A percentile compares a stretch with the other conserved stretches of the same genome.
Evolutionary conservation across 306 rosid species (phyloP).

Genomic region (Begonia loranthoides): DNA sequence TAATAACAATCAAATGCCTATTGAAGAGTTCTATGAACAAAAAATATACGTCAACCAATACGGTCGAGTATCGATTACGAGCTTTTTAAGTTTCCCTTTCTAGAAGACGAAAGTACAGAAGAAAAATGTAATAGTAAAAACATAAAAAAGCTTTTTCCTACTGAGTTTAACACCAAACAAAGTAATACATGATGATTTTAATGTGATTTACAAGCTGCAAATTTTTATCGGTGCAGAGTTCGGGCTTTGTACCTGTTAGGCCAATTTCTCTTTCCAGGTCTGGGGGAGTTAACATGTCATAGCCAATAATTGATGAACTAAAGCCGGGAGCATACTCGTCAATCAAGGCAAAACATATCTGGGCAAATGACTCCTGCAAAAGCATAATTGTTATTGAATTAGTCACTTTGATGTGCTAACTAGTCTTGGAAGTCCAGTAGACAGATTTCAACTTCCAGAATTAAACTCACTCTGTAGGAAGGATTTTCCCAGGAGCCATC

Average conservation of each 20-base stretch:
- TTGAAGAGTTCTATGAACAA: no score
- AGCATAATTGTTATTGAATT: neutral
- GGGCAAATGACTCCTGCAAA: constrained; percentile 59
- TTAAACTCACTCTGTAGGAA: constrained; percentile 58
- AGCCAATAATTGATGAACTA: constrained; percentile 69
- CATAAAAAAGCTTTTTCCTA: no score
- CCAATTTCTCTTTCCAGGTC: constrained; percentile 95
- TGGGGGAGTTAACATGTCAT: constrained; percentile 92
- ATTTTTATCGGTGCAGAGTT: no score
- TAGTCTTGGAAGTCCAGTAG: constrained; percentile 6
- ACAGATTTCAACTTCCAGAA: constrained; percentile 2
- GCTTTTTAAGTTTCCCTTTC: no score
- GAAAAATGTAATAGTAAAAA: no score
- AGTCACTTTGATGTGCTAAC: neutral
- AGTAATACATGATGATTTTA: no score
- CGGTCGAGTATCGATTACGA: no score
- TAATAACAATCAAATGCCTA: neutral
- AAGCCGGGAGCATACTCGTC: constrained; percentile 88
- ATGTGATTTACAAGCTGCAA: no score
- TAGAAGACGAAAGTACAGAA: no score
- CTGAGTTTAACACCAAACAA: no score
- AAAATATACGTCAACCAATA: no score
- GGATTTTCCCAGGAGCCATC: constrained; percentile 83
- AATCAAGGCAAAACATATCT: constrained; percentile 58
- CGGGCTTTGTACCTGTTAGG: constrained; percentile 50